Base-by-base conservation (phyloP, 768 basidiomycete species). In the Lactarius vividus region DNA sequence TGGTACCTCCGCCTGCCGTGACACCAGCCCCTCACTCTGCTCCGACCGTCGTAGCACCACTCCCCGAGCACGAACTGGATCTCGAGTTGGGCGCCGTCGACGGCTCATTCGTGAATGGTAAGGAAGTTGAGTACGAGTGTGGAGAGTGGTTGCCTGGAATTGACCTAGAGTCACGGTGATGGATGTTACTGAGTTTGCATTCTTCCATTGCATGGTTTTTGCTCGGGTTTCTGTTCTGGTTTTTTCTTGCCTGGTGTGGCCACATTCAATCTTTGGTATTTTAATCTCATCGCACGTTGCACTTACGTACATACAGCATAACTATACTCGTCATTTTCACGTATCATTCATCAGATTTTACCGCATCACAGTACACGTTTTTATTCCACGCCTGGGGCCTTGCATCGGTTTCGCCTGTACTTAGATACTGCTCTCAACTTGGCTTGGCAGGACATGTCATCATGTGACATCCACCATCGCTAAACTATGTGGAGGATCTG, bases 11-110 rank as follows among this genome's bases (percentile, higher is more conserved):
- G 23, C 69, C 64, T 67, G 31, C 61, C 67, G 44, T 64, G 59
- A 42, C 65, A 39, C 52, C 70, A 61, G 44, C 65, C 59, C 52
- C 63, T 62, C 42, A 67, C 40, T 57, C 59, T 26, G 39, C 66
- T 58, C 66, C 70, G 29, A 70, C 62, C 10, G 67, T 66, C 23
- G 68, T 67, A 5, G 59, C 66, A n/a, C 70, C 61, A 20, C 44
- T 69, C 52, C 44, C 60, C 37, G 65, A 68, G 31, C 28, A 62
- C 23, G 74, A 74, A 67, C 71, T 74, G 53, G 71, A 72, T n/a
- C 60, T 74, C 16, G 69, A 68, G 39, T 70, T 74, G 63, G 73
- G 73, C 62, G 57, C 71, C 11, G 68, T 72, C 7, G 53, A 33
- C 26, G 60, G 35, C 7, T 52, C 31, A 26, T 59, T 59, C 40